Evolutionary conservation across 2,329 filamentous ascomycete species (phyloP).

Genomic region (Mycogone perniciosa): DNA sequence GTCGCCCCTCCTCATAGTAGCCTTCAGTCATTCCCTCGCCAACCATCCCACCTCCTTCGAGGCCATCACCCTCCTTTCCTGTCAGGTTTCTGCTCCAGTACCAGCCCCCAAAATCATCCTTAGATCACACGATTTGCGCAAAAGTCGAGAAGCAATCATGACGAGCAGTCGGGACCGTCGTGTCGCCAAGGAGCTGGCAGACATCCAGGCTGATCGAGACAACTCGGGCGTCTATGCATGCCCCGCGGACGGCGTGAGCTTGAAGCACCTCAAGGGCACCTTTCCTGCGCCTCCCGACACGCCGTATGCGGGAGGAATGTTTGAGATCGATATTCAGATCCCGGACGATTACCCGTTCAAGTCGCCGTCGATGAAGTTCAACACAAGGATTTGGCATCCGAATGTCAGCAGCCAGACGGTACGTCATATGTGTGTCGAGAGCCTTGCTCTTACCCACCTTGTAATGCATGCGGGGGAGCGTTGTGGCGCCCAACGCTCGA

Average conservation of each 20-base stretch:
- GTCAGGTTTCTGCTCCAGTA: too few species aligned
- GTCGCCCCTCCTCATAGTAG: too few species aligned
- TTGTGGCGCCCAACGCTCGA: neutral
- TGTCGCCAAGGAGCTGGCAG: slow-evolving; percentile 68
- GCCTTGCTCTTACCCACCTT: neutral
- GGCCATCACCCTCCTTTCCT: neutral
- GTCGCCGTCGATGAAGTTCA: slow-evolving; percentile 83
- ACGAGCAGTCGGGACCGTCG: slow-evolving; percentile 50
- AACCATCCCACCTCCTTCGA: neutral
- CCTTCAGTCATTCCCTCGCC: too few species aligned
- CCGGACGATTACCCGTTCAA: slow-evolving; percentile 89
- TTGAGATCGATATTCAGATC: slow-evolving; percentile 76
- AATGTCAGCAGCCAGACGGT: slow-evolving; percentile 94
- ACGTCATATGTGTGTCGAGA: slow-evolving; percentile 25
- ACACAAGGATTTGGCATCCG: slow-evolving; percentile 93
- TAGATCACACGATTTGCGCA: neutral
- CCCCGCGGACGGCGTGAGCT: slow-evolving; percentile 57
- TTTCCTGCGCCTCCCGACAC: slow-evolving; percentile 87
- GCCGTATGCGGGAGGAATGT: slow-evolving; percentile 84
- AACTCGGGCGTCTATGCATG: slow-evolving; percentile 70
- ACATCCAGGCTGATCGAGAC: slow-evolving; percentile 64
- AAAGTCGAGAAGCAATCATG: slow-evolving; percentile 28
- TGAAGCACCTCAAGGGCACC: slow-evolving; percentile 75
- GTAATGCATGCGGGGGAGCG: neutral
- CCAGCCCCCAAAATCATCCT: neutral